Conservation (phyloP, 2,329 filamentous ascomycete species). For the Phoma sp. region DNA sequence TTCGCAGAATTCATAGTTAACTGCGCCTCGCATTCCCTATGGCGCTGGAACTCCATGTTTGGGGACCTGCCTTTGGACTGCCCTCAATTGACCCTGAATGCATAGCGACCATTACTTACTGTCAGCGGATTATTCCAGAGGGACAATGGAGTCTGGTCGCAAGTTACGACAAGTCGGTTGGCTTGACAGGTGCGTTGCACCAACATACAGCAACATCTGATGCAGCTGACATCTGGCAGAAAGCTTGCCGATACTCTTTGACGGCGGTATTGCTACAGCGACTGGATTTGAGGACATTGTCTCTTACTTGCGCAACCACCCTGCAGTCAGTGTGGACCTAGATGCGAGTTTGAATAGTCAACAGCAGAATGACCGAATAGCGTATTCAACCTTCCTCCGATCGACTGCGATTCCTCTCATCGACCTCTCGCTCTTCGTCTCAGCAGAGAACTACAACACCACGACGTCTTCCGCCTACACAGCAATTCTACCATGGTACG, state of each 20-base stretch:
- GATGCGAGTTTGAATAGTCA: slow-evolving; percentile 37
- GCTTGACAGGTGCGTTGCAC: slow-evolving; percentile 60
- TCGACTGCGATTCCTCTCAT: slow-evolving; percentile 77
- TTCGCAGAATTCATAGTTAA: not conserved
- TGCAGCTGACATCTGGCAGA: slow-evolving; percentile 45
- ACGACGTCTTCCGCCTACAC: slow-evolving; percentile 82
- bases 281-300: slow-evolving; percentile 68
- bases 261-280: slow-evolving; percentile 60
- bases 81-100: slow-evolving; percentile 93
- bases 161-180: slow-evolving; percentile 68
- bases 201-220: not conserved
- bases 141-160: slow-evolving; percentile 52
- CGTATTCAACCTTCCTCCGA: slow-evolving; percentile 70
- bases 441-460: slow-evolving; percentile 82
- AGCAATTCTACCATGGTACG: slow-evolving; percentile 79
- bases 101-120: slow-evolving; percentile 79
- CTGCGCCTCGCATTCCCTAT: slow-evolving; percentile 37
- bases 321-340: slow-evolving; percentile 32
- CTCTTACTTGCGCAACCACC: slow-evolving; percentile 56
- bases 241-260: slow-evolving; percentile 63
- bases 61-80: slow-evolving; percentile 86
- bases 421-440: slow-evolving; percentile 88
- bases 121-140: slow-evolving; percentile 66
- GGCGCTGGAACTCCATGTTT: slow-evolving; percentile 80
- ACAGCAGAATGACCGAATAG: slow-evolving; percentile 52